These are phyloP conservation scores for Ogataea paraovalis DNA, from an alignment of 805 yeast species.

Conservation along the genomic window DNA sequence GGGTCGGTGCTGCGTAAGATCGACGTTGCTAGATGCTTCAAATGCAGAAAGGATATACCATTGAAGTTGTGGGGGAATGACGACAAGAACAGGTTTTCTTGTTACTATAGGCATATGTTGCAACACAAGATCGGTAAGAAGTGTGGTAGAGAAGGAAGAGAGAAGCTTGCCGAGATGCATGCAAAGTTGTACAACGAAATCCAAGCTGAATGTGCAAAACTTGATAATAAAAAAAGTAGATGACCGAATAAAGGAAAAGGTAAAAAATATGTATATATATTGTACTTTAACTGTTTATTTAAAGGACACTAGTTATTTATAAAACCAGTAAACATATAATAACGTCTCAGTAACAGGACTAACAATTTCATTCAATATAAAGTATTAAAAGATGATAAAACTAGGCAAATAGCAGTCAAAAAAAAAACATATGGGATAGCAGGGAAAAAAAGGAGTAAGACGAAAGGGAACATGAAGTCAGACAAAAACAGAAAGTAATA, in stretches of 20 bases:
- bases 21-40: constrained; percentile 17
- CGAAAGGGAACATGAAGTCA: neutral
- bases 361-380: no score
- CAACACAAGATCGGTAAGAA: constrained; percentile 9
- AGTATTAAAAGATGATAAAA: no score
- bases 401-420: no score
- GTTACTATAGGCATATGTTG: constrained; percentile 18
- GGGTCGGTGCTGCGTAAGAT: constrained; percentile 12
- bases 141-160: neutral
- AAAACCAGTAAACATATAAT: no score
- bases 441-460: neutral
- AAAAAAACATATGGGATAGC: neutral
- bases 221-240: no score
- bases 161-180: neutral
- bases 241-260: neutral
- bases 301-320: no score
- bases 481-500: neutral
- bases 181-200: neutral
- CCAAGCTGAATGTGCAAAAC: neutral
- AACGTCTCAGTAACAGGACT: no score
- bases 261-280: no score
- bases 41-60: constrained; percentile 12
- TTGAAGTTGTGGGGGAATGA: constrained; percentile 11
- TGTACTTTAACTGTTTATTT: no score
- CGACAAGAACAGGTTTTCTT: constrained; percentile 14